Percentiles rank a stretch among this genome's conserved stretches.
phyloP scores from a whole-genome alignment of 2,329 filamentous ascomycete genomes.

The Fonsecaea monophora region DNA sequence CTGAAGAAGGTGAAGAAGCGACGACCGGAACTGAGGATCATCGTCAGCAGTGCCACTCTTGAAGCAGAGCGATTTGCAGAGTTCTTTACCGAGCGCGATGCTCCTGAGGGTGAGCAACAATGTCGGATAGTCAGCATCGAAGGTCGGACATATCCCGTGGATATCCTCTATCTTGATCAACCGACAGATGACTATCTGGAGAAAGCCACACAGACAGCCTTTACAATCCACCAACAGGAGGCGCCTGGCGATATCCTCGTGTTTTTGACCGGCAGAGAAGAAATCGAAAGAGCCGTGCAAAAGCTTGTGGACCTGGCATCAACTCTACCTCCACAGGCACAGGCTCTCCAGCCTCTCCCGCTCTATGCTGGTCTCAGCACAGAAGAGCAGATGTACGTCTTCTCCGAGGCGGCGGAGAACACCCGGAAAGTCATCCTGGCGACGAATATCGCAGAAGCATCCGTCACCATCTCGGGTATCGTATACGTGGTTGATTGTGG shows the following conservation, averaged over 20 bases:
- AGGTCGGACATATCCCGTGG: constrained; percentile 86
- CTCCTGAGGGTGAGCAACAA: constrained; percentile 44
- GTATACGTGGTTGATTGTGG: constrained; percentile 90
- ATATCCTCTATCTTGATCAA: constrained; percentile 78
- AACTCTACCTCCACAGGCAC: constrained; percentile 65
- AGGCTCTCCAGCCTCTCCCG: constrained; percentile 73
- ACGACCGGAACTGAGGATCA: constrained; percentile 80
- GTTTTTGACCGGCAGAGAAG: constrained; percentile 90
- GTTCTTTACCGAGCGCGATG: constrained; percentile 68
- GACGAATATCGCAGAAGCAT: constrained; percentile 96
- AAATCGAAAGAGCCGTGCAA: constrained; percentile 85
- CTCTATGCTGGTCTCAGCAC: constrained; percentile 88
- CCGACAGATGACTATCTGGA: constrained; percentile 88
- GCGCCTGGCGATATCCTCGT: constrained; percentile 84
- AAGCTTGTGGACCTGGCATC: constrained; percentile 75
- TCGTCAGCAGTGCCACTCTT: constrained; percentile 91
- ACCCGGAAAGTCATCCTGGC: constrained; percentile 90
- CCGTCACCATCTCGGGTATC: constrained; percentile 90
- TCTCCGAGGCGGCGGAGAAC: constrained; percentile 80
- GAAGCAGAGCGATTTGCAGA: constrained; percentile 84
- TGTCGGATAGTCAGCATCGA: constrained; percentile 81
- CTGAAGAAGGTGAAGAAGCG: constrained; percentile 87
- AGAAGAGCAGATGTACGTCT: constrained; percentile 94
- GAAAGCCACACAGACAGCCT: constrained; percentile 78
- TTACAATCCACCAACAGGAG: constrained; percentile 86